Evolutionary conservation across 2,329 filamentous ascomycete species (phyloP), one percentile per base, ranked within the genome.

Genomic region (Byssoonygena ceratinophila): DNA sequence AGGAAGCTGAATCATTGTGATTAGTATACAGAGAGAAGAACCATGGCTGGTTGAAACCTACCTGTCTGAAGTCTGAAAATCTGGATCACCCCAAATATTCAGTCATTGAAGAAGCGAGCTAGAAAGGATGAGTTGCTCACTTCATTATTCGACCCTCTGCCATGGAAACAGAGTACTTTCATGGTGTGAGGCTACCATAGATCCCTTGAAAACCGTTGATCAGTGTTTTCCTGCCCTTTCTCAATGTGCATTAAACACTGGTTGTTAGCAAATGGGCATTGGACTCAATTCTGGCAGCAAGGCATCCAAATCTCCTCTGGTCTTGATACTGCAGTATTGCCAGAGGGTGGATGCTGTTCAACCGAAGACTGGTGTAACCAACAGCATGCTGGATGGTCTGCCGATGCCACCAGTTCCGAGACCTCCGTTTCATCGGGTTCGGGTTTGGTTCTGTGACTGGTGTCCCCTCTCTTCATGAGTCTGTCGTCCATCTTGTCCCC

Each of bases 111-210:
- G n/a, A 14, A 34, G 32, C 3, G 4, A 14, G 12, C 12, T 14
- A 32, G n/a, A 23, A 12, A 3, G 8, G 20, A 12, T 27, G 8
- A 16, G n/a, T 1, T 36, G 12, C 29, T 18, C 41, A 52, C 48
- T 43, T 55, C 53, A 31, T 52, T 55, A 25, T 55, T 55, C 25
- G 53, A 55, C n/a, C 53, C 53, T 49, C 53, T 55, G 14, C 53
- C 53, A 20, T 55, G 53, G 39, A 55, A 41, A 45, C 53, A 55
- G 20, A 55, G 48, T 22, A 55, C 53, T 20, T 49, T 55, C 53
- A 55, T 55, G 14, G 8, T 55, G 41, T 32, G 36, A 14, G 5
- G n/a, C 18, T 44, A n/a, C 18, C 18, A 4, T n/a, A n/a, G n/a
- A n/a, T n/a, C n/a, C n/a, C n/a, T n/a, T n/a, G n/a, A n/a, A n/a